Percentiles rank a stretch among this genome's conserved stretches.
Evolutionary conservation across 495 filamentous ascomycete genomes (phyloP).

Genomic region (Elaphomyces granulatus): DNA sequence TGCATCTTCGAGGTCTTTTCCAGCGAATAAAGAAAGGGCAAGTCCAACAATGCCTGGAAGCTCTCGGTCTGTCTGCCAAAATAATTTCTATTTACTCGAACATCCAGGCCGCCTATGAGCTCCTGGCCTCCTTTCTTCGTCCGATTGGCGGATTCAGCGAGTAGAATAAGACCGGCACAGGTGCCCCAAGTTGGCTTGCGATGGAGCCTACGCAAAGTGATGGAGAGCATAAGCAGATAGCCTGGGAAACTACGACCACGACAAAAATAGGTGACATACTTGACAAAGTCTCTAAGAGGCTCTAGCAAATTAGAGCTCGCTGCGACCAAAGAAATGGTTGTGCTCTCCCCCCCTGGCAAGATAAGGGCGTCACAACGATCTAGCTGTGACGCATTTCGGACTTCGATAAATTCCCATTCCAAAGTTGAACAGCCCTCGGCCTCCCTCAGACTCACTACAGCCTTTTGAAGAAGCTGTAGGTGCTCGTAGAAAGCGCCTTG

Average conservation of each 20-base stretch:
- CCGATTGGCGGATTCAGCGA: constrained; percentile 74
- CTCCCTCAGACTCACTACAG: constrained; percentile 27
- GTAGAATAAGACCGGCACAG: constrained; percentile 85
- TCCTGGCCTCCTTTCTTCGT: constrained; percentile 89
- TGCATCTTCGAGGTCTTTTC: constrained; percentile 14
- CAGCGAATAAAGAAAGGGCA: constrained; percentile 49
- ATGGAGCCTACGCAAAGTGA: constrained; percentile 20
- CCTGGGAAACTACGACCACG: too few species aligned
- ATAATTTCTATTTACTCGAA: constrained; percentile 87
- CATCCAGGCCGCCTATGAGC: constrained; percentile 81
- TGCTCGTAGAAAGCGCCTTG: constrained; percentile 94
- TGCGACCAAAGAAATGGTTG: constrained; percentile 82
- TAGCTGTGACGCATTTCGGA: constrained; percentile 63
- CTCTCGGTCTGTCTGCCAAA: constrained; percentile 91
- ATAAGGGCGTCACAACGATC: constrained; percentile 65
- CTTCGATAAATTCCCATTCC: constrained; percentile 55
- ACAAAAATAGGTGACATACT: constrained; percentile 45
- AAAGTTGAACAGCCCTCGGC: constrained; percentile 10
- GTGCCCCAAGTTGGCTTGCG: constrained; percentile 91
- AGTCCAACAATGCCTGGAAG: constrained; percentile 62
- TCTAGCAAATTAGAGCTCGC: constrained; percentile 66
- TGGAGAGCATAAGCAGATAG: background rate
- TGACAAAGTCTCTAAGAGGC: constrained; percentile 82
- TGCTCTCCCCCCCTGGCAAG: constrained; percentile 90
- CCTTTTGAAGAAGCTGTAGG: constrained; percentile 56